phyloP scores from a whole-genome alignment of 116 monocot genomes.

The Dioscorea cayenensis region DNA sequence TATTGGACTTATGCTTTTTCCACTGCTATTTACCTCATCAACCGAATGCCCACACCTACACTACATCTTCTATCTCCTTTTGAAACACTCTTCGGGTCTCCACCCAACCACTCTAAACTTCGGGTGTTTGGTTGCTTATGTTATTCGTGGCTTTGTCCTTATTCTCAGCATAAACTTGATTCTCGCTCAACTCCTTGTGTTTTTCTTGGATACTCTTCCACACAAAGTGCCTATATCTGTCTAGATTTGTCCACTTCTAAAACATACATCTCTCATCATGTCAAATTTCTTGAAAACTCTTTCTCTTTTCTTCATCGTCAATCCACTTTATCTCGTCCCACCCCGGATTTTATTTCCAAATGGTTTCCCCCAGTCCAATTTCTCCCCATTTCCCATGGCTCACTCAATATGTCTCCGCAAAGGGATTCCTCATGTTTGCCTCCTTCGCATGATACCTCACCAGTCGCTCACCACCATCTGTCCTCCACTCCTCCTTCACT shows the following conservation, averaged over 20 bases:
- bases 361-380: too few relatives aligned
- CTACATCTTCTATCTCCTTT: background rate
- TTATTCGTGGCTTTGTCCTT: background rate
- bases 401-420: too few relatives aligned
- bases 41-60: background rate
- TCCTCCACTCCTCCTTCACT: too few relatives aligned
- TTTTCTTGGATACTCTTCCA: slow-evolving; percentile 3
- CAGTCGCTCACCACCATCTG: too few relatives aligned
- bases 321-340: too few relatives aligned
- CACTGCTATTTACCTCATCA: background rate
- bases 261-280: background rate
- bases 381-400: too few relatives aligned
- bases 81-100: background rate
- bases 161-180: background rate
- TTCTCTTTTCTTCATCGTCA: background rate
- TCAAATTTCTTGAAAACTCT: background rate
- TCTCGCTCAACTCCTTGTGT: background rate
- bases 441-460: too few relatives aligned
- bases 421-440: too few relatives aligned
- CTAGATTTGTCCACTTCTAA: background rate
- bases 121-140: background rate
- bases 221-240: background rate
- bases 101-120: background rate
- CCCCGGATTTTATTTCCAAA: too few relatives aligned
- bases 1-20: slow-evolving; percentile 2